Percentiles rank a stretch among this genome's conserved stretches.
Conservation (phyloP, 805 yeast species). For the Candida maesae region DNA sequence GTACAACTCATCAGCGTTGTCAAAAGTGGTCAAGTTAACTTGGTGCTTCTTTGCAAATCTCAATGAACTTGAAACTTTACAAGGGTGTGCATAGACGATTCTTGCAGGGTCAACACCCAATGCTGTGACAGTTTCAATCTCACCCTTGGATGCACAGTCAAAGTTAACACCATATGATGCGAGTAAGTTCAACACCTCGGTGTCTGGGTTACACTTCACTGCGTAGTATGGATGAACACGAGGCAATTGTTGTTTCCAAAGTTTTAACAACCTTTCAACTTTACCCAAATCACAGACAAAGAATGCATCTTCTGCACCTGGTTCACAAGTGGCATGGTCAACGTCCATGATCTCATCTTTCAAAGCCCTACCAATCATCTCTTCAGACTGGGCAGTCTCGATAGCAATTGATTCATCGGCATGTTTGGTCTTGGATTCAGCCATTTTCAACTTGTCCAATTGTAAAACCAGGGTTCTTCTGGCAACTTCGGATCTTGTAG, state of each 20-base stretch:
- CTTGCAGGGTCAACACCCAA: slow-evolving; percentile 61
- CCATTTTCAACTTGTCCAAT: slow-evolving; percentile 9
- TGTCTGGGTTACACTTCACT: slow-evolving; percentile 86
- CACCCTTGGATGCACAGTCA: slow-evolving; percentile 91
- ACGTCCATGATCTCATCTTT: slow-evolving; percentile 37
- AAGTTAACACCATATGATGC: slow-evolving; percentile 67
- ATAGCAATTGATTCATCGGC: slow-evolving; percentile 8
- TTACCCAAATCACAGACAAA: slow-evolving; percentile 84
- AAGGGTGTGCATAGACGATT: slow-evolving; percentile 90
- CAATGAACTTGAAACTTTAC: slow-evolving; percentile 81
- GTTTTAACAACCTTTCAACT: slow-evolving; percentile 52
- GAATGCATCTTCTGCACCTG: slow-evolving; percentile 83
- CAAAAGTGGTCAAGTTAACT: slow-evolving; percentile 81
- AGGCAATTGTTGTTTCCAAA: slow-evolving; percentile 68
- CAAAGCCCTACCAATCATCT: slow-evolving; percentile 38
- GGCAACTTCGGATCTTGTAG: slow-evolving; percentile 12
- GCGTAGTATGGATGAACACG: slow-evolving; percentile 87
- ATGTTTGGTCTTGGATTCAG: not conserved
- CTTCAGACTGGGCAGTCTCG: slow-evolving; percentile 31
- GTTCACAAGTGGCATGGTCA: slow-evolving; percentile 55
- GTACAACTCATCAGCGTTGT: slow-evolving; percentile 77
- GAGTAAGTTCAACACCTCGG: slow-evolving; percentile 52
- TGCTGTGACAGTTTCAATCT: slow-evolving; percentile 62
- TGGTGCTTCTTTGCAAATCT: slow-evolving; percentile 57
- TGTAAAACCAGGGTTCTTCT: slow-evolving; percentile 8